Conservation (phyloP, 2,329 filamentous ascomycete species). For the Diaporthe aspalathi region DNA sequence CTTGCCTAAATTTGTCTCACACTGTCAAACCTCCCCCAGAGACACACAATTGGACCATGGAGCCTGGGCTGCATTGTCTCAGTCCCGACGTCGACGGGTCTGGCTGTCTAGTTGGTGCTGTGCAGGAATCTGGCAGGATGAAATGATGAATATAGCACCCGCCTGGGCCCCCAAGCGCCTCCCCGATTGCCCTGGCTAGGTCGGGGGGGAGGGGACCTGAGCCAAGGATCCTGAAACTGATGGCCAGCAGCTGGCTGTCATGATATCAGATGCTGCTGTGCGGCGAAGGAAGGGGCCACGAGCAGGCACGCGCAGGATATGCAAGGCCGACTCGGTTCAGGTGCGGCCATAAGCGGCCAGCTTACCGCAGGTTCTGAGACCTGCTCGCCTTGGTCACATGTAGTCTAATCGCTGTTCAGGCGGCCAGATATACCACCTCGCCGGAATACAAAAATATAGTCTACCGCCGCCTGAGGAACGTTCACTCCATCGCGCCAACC, state of each 20-base stretch:
- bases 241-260: neutral
- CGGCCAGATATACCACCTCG: slow-evolving; percentile 6
- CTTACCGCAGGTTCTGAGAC: slow-evolving; percentile 30
- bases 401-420: slow-evolving; percentile 10
- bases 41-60: neutral
- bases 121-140: slow-evolving; percentile 21
- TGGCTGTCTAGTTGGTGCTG: slow-evolving; percentile 1
- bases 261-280: neutral
- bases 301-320: neutral
- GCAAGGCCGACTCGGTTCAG: neutral
- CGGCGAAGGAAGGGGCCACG: neutral
- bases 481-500: neutral
- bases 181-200: no score
- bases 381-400: slow-evolving; percentile 17
- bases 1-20: slow-evolving; percentile 26
- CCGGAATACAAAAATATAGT: slow-evolving; percentile 12
- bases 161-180: neutral
- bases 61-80: slow-evolving; percentile 26
- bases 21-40: neutral
- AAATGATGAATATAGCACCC: neutral
- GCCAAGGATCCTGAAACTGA: slow-evolving; percentile 3
- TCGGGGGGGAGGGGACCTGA: neutral
- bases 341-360: slow-evolving; percentile 11
- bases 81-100: neutral
- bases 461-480: neutral